Conservation (phyloP, 208 protist genomes). For the Crithidia sp. region DNA sequence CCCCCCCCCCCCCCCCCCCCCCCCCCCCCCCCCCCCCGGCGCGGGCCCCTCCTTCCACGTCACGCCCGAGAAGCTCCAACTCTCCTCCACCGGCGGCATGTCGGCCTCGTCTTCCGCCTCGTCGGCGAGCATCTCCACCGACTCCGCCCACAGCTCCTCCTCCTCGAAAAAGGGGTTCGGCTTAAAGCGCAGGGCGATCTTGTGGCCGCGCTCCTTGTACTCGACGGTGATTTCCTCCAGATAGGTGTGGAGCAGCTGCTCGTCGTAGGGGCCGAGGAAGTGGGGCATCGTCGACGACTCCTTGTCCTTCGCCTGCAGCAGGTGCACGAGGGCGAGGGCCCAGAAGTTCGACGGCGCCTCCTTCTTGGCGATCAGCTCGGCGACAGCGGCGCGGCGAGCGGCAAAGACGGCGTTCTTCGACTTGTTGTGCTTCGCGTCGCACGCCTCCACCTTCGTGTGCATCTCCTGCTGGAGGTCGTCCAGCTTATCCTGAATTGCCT, state of each 20-base stretch:
- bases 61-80: slow-evolving; percentile 70
- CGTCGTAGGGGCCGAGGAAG: slow-evolving; percentile 79
- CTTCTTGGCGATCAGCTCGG: slow-evolving; percentile 47
- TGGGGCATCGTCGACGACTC: slow-evolving; percentile 42
- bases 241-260: slow-evolving; percentile 55
- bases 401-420: slow-evolving; percentile 56
- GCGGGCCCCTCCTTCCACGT: slow-evolving; percentile 84
- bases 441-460: slow-evolving; percentile 46
- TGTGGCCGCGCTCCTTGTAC: slow-evolving; percentile 48
- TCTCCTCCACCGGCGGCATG: slow-evolving; percentile 31
- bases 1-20: too few relatives aligned
- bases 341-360: slow-evolving; percentile 67
- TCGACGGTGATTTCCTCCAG: slow-evolving; percentile 54
- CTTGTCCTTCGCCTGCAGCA: slow-evolving; percentile 34
- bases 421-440: slow-evolving; percentile 41
- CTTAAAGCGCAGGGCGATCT: slow-evolving; percentile 54
- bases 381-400: slow-evolving; percentile 39
- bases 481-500: slow-evolving; percentile 61
- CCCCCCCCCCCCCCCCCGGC: too few relatives aligned
- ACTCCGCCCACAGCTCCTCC: slow-evolving; percentile 72
- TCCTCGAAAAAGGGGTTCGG: slow-evolving; percentile 84
- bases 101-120: slow-evolving; percentile 35
- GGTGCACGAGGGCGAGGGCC: slow-evolving; percentile 59
- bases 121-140: slow-evolving; percentile 18
- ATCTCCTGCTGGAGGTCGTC: slow-evolving; percentile 66